phyloP scores from a whole-genome alignment of 257 asterid species.

The Solanum raphanifolium region DNA sequence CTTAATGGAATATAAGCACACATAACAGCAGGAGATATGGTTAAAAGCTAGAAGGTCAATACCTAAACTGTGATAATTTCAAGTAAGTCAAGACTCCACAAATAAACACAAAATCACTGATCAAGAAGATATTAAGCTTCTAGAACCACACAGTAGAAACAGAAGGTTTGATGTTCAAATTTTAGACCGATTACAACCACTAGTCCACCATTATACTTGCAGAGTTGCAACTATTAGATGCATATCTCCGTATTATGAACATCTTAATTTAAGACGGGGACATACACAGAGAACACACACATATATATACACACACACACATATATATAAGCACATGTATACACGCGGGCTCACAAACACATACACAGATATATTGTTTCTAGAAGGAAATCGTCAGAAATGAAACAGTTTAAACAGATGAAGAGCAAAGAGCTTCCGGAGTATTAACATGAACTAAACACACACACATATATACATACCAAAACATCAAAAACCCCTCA shows the following conservation, averaged over 20 bases:
- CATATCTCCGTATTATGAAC: background rate
- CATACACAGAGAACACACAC: background rate
- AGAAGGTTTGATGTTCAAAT: background rate
- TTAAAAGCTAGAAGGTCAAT: background rate
- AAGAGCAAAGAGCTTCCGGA: background rate
- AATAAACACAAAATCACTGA: background rate
- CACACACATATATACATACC: background rate
- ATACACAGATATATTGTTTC: background rate
- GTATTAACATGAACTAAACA: background rate
- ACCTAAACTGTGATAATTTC: background rate
- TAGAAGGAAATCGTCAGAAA: background rate
- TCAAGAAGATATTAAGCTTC: too few species aligned
- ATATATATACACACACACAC: background rate
- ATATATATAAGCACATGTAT: too few species aligned
- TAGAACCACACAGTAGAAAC: background rate
- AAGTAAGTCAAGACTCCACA: background rate
- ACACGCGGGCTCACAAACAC: too few species aligned
- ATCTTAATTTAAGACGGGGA: background rate
- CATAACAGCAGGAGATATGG: background rate
- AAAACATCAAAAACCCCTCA: background rate
- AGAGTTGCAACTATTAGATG: background rate
- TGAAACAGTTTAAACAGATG: too few species aligned
- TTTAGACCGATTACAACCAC: background rate
- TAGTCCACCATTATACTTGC: background rate
- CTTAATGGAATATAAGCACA: background rate